phyloP scores from a whole-genome alignment of 2,329 filamentous ascomycete genomes.

The Trichoderma sp. region DNA sequence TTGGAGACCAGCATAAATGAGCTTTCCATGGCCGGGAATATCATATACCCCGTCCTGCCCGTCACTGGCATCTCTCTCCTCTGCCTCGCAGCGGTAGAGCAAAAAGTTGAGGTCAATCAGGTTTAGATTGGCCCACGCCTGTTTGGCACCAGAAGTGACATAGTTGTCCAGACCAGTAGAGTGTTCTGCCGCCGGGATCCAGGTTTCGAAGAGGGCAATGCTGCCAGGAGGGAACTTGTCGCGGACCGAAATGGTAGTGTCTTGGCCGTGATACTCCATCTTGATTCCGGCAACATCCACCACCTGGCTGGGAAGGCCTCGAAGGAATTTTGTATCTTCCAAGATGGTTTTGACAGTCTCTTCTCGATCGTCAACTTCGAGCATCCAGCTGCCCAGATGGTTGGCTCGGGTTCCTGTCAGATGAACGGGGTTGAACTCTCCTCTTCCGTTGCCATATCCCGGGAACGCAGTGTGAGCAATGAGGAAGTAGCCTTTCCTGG shows the following conservation, averaged over 20 bases:
- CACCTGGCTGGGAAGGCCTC: slow-evolving; percentile 82
- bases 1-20: slow-evolving; percentile 95
- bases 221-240: slow-evolving; percentile 89
- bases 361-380: slow-evolving; percentile 80
- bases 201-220: slow-evolving; percentile 94
- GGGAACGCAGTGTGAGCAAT: slow-evolving; percentile 96
- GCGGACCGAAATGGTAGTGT: slow-evolving; percentile 78
- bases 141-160: slow-evolving; percentile 77
- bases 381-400: slow-evolving; percentile 85
- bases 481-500: slow-evolving; percentile 89
- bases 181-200: slow-evolving; percentile 86
- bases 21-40: slow-evolving; percentile 78
- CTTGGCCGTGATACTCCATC: slow-evolving; percentile 69
- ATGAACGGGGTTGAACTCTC: slow-evolving; percentile 74
- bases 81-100: slow-evolving; percentile 87
- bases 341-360: slow-evolving; percentile 66
- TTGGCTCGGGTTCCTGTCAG: slow-evolving; percentile 83
- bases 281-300: slow-evolving; percentile 72
- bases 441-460: slow-evolving; percentile 82
- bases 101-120: slow-evolving; percentile 88
- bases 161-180: slow-evolving; percentile 81
- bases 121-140: slow-evolving; percentile 73
- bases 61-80: slow-evolving; percentile 76
- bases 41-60: slow-evolving; percentile 86
- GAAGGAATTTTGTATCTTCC: slow-evolving; percentile 70